These are phyloP conservation scores for Tephrocybe sp. DNA, from an alignment of 768 basidiomycete genomes.

Conservation along the genomic window DNA sequence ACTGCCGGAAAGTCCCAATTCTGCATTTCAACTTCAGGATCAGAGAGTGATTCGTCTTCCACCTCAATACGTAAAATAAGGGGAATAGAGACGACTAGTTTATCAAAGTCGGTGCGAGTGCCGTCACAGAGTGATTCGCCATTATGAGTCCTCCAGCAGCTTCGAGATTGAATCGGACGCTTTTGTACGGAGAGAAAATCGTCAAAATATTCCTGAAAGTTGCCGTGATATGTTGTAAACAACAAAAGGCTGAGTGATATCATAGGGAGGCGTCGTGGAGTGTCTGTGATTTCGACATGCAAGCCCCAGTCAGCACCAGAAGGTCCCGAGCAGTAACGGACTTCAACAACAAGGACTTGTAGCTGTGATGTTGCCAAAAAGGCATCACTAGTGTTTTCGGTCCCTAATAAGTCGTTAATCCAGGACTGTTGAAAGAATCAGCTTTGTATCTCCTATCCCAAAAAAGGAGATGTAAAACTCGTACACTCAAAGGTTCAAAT, in stretches of 20 bases:
- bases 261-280: neutral
- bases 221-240: neutral
- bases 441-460: neutral
- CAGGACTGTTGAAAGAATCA: neutral
- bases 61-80: slow-evolving; percentile 19
- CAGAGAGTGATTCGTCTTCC: neutral
- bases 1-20: slow-evolving; percentile 23
- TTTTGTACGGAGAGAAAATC: slow-evolving; percentile 1
- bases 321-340: slow-evolving; percentile 1
- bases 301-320: neutral
- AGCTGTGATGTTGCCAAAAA: neutral
- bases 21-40: neutral
- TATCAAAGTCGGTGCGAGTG: slow-evolving; percentile 5
- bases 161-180: neutral
- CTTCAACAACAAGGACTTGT: neutral
- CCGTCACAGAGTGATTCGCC: slow-evolving; percentile 16
- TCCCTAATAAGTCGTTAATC: neutral
- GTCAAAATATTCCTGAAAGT: neutral
- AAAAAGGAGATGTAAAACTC: neutral
- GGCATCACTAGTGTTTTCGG: neutral
- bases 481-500: slow-evolving; percentile 1
- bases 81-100: slow-evolving; percentile 20
- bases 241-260: neutral
- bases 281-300: slow-evolving; percentile 1
- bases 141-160: slow-evolving; percentile 21